These are phyloP conservation scores for Mucor saturninus DNA, from an alignment of 371 early-diverging fungal species.

Conservation along the genomic window DNA sequence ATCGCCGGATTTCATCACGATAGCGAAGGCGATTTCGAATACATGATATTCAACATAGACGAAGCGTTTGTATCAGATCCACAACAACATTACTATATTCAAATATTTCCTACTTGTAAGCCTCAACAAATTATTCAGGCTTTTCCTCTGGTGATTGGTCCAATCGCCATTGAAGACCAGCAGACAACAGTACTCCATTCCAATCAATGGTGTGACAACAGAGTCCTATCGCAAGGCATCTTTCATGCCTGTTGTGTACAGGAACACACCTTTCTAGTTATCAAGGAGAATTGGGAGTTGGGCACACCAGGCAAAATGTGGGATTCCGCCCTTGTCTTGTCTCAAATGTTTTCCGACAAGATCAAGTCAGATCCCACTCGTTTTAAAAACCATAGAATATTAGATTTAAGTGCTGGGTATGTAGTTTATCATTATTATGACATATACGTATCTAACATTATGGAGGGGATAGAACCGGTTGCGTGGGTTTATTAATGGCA, in stretches of 20 bases:
- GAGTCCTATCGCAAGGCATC: background rate
- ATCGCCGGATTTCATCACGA: constrained; percentile 23
- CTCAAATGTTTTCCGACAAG: constrained; percentile 43
- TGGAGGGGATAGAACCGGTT: constrained; percentile 21
- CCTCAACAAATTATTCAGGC: constrained; percentile 10
- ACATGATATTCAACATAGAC: constrained; percentile 5
- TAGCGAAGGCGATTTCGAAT: constrained; percentile 23
- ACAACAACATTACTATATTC: background rate
- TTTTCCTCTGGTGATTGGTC: constrained; percentile 25
- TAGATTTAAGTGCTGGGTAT: constrained; percentile 59
- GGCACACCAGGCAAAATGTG: constrained; percentile 65
- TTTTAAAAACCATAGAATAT: constrained; percentile 26
- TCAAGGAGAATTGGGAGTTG: constrained; percentile 57
- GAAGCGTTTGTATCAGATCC: background rate
- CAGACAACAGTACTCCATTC: no score
- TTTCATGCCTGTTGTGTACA: constrained; percentile 10
- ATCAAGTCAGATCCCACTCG: constrained; percentile 30
- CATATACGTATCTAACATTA: no score
- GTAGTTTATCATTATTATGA: background rate
- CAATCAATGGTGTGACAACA: background rate
- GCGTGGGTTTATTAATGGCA: constrained; percentile 27
- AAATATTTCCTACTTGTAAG: constrained; percentile 10
- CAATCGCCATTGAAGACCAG: constrained; percentile 1
- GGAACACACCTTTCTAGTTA: constrained; percentile 22
- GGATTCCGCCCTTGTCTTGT: constrained; percentile 63